A percentile compares a stretch with the other conserved stretches of the same genome.
Conservation (phyloP, 2,329 filamentous ascomycete genomes). For the Macrophomina phaseolina region DNA sequence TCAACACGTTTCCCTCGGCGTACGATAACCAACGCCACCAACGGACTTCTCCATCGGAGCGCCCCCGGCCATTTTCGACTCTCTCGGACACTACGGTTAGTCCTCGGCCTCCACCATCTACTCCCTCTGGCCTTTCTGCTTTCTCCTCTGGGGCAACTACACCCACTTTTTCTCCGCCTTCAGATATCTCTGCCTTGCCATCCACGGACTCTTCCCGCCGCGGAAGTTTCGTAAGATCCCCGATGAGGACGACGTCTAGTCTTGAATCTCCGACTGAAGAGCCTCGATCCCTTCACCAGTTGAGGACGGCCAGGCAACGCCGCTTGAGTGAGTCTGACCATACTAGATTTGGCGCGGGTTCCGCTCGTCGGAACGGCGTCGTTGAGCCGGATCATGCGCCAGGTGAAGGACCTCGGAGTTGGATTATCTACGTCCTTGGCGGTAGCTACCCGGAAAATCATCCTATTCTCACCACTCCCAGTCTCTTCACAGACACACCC, state of each 20-base stretch:
- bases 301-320: constrained; percentile 57
- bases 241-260: constrained; percentile 41
- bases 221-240: constrained; percentile 45
- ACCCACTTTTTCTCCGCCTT: constrained; percentile 39
- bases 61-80: constrained; percentile 50
- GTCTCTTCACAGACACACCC: constrained; percentile 72
- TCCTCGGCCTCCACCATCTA: constrained; percentile 67
- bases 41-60: constrained; percentile 47
- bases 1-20: constrained; percentile 54
- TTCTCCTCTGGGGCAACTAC: constrained; percentile 59
- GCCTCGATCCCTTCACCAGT: constrained; percentile 36
- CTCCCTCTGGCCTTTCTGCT: constrained; percentile 62
- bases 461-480: constrained; percentile 71
- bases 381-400: constrained; percentile 63
- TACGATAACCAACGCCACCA: constrained; percentile 62
- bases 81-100: constrained; percentile 63
- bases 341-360: constrained; percentile 66
- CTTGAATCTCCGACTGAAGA: constrained; percentile 52
- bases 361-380: constrained; percentile 67
- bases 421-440: constrained; percentile 75
- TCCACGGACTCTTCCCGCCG: constrained; percentile 46
- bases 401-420: constrained; percentile 65
- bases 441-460: constrained; percentile 74
- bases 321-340: constrained; percentile 66
- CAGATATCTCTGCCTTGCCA: constrained; percentile 43